Base-by-base conservation (phyloP, 495 filamentous ascomycete genomes). In the Penicillium coprophilum region DNA sequence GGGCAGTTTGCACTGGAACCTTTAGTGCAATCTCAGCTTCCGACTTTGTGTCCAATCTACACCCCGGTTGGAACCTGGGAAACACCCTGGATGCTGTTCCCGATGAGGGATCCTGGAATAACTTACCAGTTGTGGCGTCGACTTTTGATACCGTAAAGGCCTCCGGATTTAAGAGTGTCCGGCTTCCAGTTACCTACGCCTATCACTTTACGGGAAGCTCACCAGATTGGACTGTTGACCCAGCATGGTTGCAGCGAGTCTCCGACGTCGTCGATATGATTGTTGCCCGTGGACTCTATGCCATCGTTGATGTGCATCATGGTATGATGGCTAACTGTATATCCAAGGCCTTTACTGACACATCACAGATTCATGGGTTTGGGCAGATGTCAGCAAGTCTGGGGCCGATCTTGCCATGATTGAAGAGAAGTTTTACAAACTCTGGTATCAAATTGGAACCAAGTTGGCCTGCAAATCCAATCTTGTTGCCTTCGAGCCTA, bases 171-270 rank as follows among this genome's bases (percentile, higher is more conserved):
- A 85, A 82, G 51, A 79, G 78, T 47, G 75, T 87, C 48, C 72
- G 83, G 13, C 78, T 87, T 53, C 84, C 82, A 58, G 82, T 86
- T 13, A 86, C 83, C 0, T 87, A 79, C 69, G 74, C 81, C 4
- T 70, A 83, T 44, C 82, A 87, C 57, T 85, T 84, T 63, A 73
- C 71, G 7, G 64, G 64, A 12, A 62, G 64, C 13, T 79, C 80
- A 0, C 82, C 82, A 0, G 71, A 74, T 51, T 86, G 80, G 74
- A 77, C 65, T 8, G 78, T 85, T 38, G 75, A 84, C 49, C 58
- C 76, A 32, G 61, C 63, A 0, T 86, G 81, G 82, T 76, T 86
- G 45, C 71, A 83, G 53, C 73, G 85, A n/a, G 84, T 86, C 6
- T 81, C 80, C 5, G 75, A 80, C 17, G 82, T 86, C 5, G 67